These are phyloP conservation scores for Fonsecaea multimorphosa DNA, from an alignment of 2,329 filamentous ascomycete genomes.

Conservation along the genomic window DNA sequence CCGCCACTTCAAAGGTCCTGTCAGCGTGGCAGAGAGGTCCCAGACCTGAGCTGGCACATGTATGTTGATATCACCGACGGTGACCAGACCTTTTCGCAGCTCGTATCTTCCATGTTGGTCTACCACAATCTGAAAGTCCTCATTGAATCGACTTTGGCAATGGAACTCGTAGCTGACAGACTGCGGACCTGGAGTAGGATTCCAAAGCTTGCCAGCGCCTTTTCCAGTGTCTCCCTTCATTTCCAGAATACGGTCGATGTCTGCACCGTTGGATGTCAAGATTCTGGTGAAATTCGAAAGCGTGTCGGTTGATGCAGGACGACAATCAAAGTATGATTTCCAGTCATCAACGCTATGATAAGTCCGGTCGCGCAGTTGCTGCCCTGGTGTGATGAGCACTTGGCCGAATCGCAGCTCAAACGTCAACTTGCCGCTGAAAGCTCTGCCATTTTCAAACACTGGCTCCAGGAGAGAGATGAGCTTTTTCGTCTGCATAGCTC, in stretches of 20 bases:
- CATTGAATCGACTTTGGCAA: conserved; percentile 44
- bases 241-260: conserved; percentile 49
- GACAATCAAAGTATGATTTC: conserved; percentile 44
- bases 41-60: conserved; percentile 49
- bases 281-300: conserved; percentile 46
- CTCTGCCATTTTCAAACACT: conserved; percentile 44
- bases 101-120: conserved; percentile 44
- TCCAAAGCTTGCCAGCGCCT: conserved; percentile 23
- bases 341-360: conserved; percentile 40
- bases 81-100: conserved; percentile 40
- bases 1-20: conserved; percentile 40
- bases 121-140: conserved; percentile 44
- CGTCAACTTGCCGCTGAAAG: conserved; percentile 44
- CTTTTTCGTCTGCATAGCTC: conserved; percentile 33
- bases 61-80: conserved; percentile 47
- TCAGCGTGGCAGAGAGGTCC: conserved; percentile 48
- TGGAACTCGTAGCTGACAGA: conserved; percentile 49
- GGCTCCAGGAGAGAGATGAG: conserved; percentile 44
- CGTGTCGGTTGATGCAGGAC: conserved; percentile 1
- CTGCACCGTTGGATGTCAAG: conserved; percentile 49
- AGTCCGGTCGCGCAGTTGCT: conserved; percentile 21
- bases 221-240: conserved; percentile 40
- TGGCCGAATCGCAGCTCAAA: conserved; percentile 50
- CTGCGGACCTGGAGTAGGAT: conserved; percentile 14
- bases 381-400: conserved; percentile 41